A percentile compares a stretch with the other conserved stretches of the same genome.
phyloP scores from a whole-genome alignment of 1,284 basidiomycete species.

The Tilletia walkeri region DNA sequence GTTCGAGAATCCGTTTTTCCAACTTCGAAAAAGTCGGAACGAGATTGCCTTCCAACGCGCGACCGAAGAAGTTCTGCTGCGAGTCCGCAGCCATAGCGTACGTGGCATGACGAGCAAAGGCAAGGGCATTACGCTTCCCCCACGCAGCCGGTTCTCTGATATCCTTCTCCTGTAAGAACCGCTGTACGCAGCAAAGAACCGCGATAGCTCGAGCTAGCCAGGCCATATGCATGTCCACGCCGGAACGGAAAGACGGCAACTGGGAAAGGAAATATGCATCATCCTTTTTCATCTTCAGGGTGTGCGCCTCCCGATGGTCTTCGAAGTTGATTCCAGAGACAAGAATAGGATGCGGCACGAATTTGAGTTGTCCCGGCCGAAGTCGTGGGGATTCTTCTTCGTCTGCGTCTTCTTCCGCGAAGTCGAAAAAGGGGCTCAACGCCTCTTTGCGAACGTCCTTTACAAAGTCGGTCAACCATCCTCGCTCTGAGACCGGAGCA shows the following conservation, averaged over 20 bases:
- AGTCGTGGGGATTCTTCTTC: not conserved
- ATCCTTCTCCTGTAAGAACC: not conserved
- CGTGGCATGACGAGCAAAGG: not conserved
- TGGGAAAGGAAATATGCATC: not conserved
- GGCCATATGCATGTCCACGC: not conserved
- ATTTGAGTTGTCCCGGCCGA: not conserved
- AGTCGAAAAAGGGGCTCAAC: conserved; percentile 1
- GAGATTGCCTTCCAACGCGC: not conserved
- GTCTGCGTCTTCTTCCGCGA: not conserved
- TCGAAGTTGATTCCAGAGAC: not conserved
- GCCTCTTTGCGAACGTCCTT: not conserved
- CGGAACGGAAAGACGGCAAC: not conserved
- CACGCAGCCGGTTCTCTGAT: not conserved
- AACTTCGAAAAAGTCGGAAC: not conserved
- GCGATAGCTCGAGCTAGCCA: conserved; percentile 1
- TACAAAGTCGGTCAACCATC: not conserved
- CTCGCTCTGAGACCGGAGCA: not conserved
- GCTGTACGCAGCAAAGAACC: not conserved
- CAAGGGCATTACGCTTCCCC: not conserved
- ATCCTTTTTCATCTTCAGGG: not conserved
- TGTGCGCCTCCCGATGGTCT: not conserved
- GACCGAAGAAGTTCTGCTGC: not conserved
- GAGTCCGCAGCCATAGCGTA: not conserved
- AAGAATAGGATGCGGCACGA: not conserved
- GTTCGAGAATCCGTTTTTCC: not conserved